Evolutionary conservation across 768 basidiomycete genomes (phyloP).

Genomic region (Austroboletus eburneus): DNA sequence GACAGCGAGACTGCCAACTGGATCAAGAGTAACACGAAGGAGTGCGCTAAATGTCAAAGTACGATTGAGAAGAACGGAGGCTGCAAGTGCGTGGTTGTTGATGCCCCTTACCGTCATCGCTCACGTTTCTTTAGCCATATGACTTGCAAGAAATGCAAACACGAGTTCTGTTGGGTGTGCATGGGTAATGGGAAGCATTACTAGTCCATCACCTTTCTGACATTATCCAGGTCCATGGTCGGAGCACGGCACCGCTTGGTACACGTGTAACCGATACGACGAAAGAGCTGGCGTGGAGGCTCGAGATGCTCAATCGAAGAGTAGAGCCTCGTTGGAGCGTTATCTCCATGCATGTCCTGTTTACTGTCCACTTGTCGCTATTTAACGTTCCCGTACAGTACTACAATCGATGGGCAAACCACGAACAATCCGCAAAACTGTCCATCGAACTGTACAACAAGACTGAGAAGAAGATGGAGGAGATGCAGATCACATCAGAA

Average conservation of each 20-base stretch:
- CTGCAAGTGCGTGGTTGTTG: conserved; percentile 82
- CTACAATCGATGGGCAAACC: conserved; percentile 99
- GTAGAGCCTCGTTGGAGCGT: conserved; percentile 86
- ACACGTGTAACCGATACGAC: conserved; percentile 96
- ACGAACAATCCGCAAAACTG: conserved; percentile 98
- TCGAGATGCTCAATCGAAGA: conserved; percentile 87
- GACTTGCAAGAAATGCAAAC: conserved; percentile 99
- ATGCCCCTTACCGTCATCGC: conserved; percentile 58
- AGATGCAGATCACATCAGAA: conserved; percentile 91
- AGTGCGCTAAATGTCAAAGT: conserved; percentile 92
- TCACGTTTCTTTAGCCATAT: conserved; percentile 70
- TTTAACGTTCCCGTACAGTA: conserved; percentile 53
- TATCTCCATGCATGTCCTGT: conserved; percentile 81
- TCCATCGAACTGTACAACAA: conserved; percentile 88
- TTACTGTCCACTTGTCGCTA: background rate
- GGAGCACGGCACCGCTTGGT: conserved; percentile 97
- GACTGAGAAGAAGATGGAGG: conserved; percentile 99
- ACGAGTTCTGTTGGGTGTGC: conserved; percentile 99
- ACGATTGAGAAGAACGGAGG: conserved; percentile 99
- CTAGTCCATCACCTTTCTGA: conserved; percentile 1
- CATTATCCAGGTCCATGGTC: conserved; percentile 80
- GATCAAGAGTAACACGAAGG: conserved; percentile 99
- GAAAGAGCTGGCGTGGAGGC: conserved; percentile 86
- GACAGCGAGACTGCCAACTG: conserved; percentile 99
- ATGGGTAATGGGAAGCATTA: conserved; percentile 62